These are phyloP conservation scores for Dothistroma pini DNA, from an alignment of 2,329 filamentous ascomycete genomes.

Conservation along the genomic window DNA sequence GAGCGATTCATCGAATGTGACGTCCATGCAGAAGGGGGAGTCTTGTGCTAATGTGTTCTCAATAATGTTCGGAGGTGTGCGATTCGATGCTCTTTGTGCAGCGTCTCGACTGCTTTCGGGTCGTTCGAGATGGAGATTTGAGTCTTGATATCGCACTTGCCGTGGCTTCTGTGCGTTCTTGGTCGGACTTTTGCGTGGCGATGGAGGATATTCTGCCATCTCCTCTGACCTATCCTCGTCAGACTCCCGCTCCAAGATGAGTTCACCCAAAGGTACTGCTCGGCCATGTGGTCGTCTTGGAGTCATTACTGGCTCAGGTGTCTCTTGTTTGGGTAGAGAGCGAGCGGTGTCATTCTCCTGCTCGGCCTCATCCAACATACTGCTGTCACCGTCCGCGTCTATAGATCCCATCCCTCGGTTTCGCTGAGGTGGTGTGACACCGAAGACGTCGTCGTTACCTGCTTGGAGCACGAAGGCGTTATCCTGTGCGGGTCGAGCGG, in stretches of 20 bases:
- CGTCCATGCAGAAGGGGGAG: conserved; percentile 22
- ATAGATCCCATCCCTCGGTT: conserved; percentile 14
- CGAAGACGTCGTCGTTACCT: conserved; percentile 24
- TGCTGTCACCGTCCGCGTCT: conserved; percentile 33
- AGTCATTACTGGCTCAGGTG: conserved; percentile 30
- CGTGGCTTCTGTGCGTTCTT: conserved; percentile 27
- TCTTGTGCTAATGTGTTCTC: conserved; percentile 26
- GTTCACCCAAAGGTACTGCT: conserved; percentile 31
- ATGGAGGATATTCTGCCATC: conserved; percentile 36
- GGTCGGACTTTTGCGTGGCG: conserved; percentile 33
- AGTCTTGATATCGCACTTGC: conserved; percentile 3
- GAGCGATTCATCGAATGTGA: conserved; percentile 16
- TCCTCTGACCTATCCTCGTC: conserved; percentile 20
- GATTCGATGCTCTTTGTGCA: conserved; percentile 20
- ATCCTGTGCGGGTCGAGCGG: conserved; percentile 6
- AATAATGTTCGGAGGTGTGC: conserved; percentile 27
- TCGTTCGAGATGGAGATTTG: conserved; percentile 2
- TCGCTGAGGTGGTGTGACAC: conserved; percentile 7
- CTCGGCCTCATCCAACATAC: conserved; percentile 34
- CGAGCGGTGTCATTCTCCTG: conserved; percentile 50
- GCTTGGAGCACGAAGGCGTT: conserved; percentile 27
- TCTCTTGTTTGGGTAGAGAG: conserved; percentile 37
- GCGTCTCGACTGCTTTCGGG: conserved; percentile 29
- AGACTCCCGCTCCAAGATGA: conserved; percentile 30
- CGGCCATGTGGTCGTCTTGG: conserved; percentile 30